Evolutionary conservation across 2,329 filamentous ascomycete genomes (phyloP).

Genomic region (Sporothrix mexicana): DNA sequence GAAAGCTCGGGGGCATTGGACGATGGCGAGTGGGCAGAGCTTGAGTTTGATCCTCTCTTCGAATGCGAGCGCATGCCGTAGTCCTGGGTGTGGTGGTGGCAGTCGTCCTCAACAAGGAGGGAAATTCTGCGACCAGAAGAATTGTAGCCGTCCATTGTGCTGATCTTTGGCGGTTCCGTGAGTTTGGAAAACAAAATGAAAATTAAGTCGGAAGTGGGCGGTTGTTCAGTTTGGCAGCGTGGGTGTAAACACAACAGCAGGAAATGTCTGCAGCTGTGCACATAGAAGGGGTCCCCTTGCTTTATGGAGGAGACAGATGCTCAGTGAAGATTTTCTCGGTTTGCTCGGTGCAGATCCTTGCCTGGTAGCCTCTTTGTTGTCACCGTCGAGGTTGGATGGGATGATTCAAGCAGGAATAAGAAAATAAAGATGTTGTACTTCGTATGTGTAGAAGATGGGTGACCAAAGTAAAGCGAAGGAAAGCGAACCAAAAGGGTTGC

Average conservation of each 20-base stretch:
- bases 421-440: neutral
- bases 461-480: neutral
- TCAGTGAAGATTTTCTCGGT: conserved; percentile 16
- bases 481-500: conserved; percentile 17
- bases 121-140: conserved; percentile 64
- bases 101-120: conserved; percentile 61
- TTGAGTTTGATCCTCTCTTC: conserved; percentile 46
- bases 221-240: neutral
- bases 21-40: conserved; percentile 51
- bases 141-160: conserved; percentile 60
- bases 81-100: conserved; percentile 36
- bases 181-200: neutral
- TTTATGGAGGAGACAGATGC: neutral
- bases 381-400: conserved; percentile 15
- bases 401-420: conserved; percentile 22
- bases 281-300: neutral
- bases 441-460: neutral
- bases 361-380: conserved; percentile 26
- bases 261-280: neutral
- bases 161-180: conserved; percentile 34
- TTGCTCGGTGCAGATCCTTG: conserved; percentile 12
- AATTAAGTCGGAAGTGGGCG: conserved; percentile 8
- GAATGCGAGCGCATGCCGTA: conserved; percentile 44
- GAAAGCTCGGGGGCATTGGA: conserved; percentile 63
- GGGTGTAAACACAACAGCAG: conserved; percentile 12